A percentile compares a stretch with the other conserved stretches of the same genome.
phyloP scores from a whole-genome alignment of 257 asterid species.

The Fraxinus cuspidata region DNA sequence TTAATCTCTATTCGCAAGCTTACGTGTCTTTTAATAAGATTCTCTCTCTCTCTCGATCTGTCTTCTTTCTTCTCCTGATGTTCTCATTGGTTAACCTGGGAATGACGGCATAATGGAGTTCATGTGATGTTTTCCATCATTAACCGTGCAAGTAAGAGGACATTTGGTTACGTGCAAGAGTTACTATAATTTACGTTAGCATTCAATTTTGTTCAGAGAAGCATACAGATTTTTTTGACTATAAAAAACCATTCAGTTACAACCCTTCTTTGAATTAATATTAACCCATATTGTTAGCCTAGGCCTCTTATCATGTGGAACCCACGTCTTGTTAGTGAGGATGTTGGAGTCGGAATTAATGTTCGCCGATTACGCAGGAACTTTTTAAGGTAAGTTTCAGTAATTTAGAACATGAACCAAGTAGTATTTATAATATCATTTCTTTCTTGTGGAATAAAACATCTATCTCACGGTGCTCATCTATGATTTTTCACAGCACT shows the following conservation, averaged over 20 bases:
- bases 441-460: slow-evolving; percentile 2
- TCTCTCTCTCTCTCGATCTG: too few species aligned
- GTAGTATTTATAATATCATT: slow-evolving; percentile 1
- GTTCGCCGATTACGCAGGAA: slow-evolving; percentile 72
- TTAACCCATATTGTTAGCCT: slow-evolving; percentile 63
- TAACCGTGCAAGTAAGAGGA: background rate
- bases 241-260: slow-evolving; percentile 11
- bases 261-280: slow-evolving; percentile 32
- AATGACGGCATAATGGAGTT: background rate
- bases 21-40: too few species aligned
- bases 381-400: slow-evolving; percentile 64
- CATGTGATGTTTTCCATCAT: background rate
- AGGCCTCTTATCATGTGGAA: slow-evolving; percentile 99
- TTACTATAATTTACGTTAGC: slow-evolving; percentile 7
- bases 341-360: slow-evolving; percentile 92
- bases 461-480: slow-evolving; percentile 14
- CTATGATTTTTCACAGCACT: slow-evolving; percentile 48
- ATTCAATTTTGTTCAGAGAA: slow-evolving; percentile 5
- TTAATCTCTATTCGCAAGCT: too few species aligned
- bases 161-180: slow-evolving; percentile 9
- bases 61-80: background rate
- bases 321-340: slow-evolving; percentile 93
- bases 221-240: slow-evolving; percentile 3
- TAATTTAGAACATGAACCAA: background rate
- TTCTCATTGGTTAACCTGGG: background rate